Evolutionary conservation across 345 rosid species (phyloP).

Genomic region (Psidium friedrichsthalianum): DNA sequence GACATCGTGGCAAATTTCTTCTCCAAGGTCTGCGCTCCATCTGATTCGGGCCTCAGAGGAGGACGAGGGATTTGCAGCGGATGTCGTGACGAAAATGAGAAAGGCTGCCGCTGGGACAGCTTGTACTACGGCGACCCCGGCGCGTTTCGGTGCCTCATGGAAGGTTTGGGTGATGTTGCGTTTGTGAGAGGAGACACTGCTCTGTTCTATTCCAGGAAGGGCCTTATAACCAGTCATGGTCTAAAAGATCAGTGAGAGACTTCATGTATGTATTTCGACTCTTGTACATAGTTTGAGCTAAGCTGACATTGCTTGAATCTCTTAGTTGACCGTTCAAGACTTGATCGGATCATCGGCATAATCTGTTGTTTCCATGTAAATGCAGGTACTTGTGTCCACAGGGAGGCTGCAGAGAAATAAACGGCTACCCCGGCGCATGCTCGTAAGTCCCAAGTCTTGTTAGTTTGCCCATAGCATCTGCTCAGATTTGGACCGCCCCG

Average conservation of each 20-base stretch:
- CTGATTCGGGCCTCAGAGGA: conserved; percentile 1
- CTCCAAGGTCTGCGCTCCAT: conserved; percentile 25
- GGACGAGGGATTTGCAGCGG: conserved; percentile 12
- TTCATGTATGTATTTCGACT: conserved; percentile 13
- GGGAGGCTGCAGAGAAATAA: conserved; percentile 34
- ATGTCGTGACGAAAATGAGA: background rate
- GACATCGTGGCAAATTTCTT: conserved; percentile 11
- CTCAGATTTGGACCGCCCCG: background rate
- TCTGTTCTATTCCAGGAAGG: conserved; percentile 21
- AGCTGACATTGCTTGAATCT: background rate
- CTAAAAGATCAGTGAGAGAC: conserved; percentile 18
- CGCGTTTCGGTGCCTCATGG: conserved; percentile 25
- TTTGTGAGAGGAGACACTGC: conserved; percentile 24
- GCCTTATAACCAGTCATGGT: conserved; percentile 21
- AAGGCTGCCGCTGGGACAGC: background rate
- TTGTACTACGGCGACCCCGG: conserved; percentile 14
- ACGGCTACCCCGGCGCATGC: conserved; percentile 24
- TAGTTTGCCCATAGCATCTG: background rate
- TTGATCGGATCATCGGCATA: background rate
- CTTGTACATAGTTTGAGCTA: background rate
- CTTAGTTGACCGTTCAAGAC: background rate
- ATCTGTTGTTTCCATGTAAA: background rate
- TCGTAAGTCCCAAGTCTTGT: conserved; percentile 12
- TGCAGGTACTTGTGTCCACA: conserved; percentile 30
- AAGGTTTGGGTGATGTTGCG: conserved; percentile 27